Evolutionary conservation across 768 basidiomycete genomes (phyloP), one percentile per base, ranked within the genome.

Genomic region (Xerocomus brunneocitrinus): DNA sequence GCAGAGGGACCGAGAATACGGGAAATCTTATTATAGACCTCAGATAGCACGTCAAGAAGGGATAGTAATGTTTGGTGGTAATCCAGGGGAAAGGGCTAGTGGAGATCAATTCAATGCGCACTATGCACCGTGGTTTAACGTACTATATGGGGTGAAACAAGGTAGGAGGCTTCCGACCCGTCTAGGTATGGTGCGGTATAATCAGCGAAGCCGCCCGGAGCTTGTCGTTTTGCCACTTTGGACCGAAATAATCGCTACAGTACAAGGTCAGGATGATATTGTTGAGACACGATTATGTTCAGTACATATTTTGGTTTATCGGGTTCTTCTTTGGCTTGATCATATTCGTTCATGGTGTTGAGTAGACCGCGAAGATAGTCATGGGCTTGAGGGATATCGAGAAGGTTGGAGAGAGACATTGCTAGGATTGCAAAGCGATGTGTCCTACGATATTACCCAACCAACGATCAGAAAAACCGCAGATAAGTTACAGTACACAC

Each of bases 41-140:
- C 91, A 16, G 89, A 89, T 38, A 95, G 79, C 45, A 95, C 87
- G 65, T 95, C 93, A 49, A 93, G 83, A 27, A 93, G 82, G 32
- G 92, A 91, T 49, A 92, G 81, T 34, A 94, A 80, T 9, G 89
- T 89, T 71, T 95, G 88, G 59, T 90, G 86, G 65, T 95, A 95
- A 69, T 95, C 92, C 50, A 95, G 68, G 3, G 85, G 75, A 70
- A 94, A 95, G n/a, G 92, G 88, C 91, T 93, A 57, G 49, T 48
- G 9, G 49, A 30, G 27, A 34, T 54, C 42, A 48, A 50, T 54
- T 47, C 56, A 42, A 57, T 10, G 30, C 27, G 52, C 25, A 22
- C 22, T 38, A 25, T 32, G 24, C n/a, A 45, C 32, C 38, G 8
- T 49, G 8, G 32, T 42, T 55, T n/a, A 52, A 74, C 83, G 59